These are phyloP conservation scores for Globisporangium nunn DNA, from an alignment of 352 stramenopile genomes.

Conservation along the genomic window DNA sequence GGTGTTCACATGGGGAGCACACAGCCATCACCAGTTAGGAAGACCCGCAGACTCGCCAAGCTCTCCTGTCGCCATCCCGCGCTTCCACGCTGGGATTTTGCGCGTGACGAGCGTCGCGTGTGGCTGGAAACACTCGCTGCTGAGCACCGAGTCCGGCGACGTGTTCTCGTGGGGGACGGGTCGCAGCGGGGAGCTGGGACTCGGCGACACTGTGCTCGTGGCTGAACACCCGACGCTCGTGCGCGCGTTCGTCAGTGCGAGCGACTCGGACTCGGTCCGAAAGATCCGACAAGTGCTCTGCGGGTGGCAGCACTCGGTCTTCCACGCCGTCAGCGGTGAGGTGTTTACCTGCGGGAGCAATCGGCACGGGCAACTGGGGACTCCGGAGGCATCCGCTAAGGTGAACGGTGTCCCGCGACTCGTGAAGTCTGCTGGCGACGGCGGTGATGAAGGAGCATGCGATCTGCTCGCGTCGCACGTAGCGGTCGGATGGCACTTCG, in stretches of 20 bases:
- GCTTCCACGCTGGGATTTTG: conserved; percentile 6
- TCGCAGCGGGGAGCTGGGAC: conserved; percentile 62
- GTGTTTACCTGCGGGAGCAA: conserved; percentile 70
- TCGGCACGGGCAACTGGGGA: conserved; percentile 65
- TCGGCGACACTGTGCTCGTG: conserved; percentile 24
- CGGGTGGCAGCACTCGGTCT: conserved; percentile 77
- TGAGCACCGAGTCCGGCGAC: conserved; percentile 33
- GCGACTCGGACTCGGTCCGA: not conserved
- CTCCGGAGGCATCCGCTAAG: conserved; percentile 10
- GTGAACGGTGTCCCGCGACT: conserved; percentile 18
- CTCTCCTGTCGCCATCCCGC: not conserved
- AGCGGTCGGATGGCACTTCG: conserved; percentile 72
- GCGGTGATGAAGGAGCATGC: not conserved
- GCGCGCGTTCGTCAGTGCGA: conserved; percentile 2
- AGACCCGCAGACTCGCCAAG: conserved; percentile 6
- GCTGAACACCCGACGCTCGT: conserved; percentile 24
- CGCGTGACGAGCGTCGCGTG: conserved; percentile 56
- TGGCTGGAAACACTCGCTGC: conserved; percentile 79
- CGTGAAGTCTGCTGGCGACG: conserved; percentile 8
- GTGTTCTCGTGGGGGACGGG: conserved; percentile 68
- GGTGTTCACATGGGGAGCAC: conserved; percentile 51
- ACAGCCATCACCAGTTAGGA: conserved; percentile 44
- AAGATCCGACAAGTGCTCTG: conserved; percentile 33
- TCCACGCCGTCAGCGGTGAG: conserved; percentile 25
- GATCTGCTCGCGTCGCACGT: conserved; percentile 26